Percentiles rank a stretch among this genome's conserved stretches.
Conservation (phyloP, 1,139 yeast species). For the Yamadazyma triangularis region DNA sequence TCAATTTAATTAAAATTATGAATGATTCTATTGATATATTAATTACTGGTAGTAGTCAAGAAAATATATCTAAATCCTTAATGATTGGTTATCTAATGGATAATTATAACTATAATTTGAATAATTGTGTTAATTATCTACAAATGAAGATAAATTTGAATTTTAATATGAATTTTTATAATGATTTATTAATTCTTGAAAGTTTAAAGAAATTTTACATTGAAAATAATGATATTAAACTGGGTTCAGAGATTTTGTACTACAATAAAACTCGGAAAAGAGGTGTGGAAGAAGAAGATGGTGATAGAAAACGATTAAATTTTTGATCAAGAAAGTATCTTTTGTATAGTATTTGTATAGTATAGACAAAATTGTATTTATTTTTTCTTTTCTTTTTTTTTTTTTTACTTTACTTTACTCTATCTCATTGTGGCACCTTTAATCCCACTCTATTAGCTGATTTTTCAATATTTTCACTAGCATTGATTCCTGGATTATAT, state of each 20-base stretch:
- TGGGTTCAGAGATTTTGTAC: constrained; percentile 25
- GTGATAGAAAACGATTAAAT: not conserved
- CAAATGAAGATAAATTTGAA: constrained; percentile 8
- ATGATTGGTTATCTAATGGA: constrained; percentile 41
- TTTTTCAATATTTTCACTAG: constrained; percentile 70
- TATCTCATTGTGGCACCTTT: constrained; percentile 21
- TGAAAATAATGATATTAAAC: constrained; percentile 33
- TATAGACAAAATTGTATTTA: no score
- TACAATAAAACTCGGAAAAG: constrained; percentile 32
- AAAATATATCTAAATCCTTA: constrained; percentile 31
- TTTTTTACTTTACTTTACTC: no score
- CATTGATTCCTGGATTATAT: constrained; percentile 78
- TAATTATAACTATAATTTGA: constrained; percentile 32
- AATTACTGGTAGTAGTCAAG: constrained; percentile 32
- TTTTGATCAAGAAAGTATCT: no score
- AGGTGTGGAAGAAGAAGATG: constrained; percentile 17
- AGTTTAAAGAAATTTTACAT: constrained; percentile 34
- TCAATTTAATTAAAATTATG: constrained; percentile 32
- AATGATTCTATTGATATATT: constrained; percentile 32
- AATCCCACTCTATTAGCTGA: constrained; percentile 88
- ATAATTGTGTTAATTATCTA: constrained; percentile 22
- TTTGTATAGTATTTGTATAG: no score
- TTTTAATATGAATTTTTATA: constrained; percentile 34
- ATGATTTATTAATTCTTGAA: constrained; percentile 38
- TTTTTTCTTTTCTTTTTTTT: no score